Conservation (phyloP, 192 early-diverging fungal genomes). For the Piromyces sp. region DNA sequence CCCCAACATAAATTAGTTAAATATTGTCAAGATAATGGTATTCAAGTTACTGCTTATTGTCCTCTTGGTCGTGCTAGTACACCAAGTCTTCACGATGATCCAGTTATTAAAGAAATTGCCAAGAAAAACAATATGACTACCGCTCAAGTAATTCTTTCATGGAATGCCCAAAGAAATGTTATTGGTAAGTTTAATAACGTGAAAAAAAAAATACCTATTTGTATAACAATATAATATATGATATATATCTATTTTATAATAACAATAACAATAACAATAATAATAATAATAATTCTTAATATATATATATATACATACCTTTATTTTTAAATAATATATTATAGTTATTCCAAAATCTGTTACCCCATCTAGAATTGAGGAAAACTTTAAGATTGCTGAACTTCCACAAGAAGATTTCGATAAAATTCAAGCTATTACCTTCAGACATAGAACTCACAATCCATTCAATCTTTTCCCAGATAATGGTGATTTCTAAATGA, state of each 20-base stretch:
- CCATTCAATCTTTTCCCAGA: neutral
- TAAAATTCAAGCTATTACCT: neutral
- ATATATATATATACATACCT: neutral
- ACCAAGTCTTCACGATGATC: neutral
- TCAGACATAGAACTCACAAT: neutral
- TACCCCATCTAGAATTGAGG: neutral
- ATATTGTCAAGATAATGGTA: neutral
- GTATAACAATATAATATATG: too few species aligned
- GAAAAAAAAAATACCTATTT: too few species aligned
- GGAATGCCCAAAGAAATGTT: neutral
- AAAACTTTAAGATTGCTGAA: neutral
- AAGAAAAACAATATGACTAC: neutral
- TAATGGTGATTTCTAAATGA: too few species aligned
- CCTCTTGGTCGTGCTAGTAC: neutral
- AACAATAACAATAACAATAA: too few species aligned
- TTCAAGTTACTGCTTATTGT: neutral
- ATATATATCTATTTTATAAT: too few species aligned
- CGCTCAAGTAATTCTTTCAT: neutral
- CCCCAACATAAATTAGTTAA: neutral
- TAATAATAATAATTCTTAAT: neutral
- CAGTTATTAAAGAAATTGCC: neutral
- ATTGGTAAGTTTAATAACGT: neutral
- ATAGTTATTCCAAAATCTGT: too few species aligned
- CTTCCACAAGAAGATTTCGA: neutral
- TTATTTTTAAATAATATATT: neutral